Base-by-base conservation (phyloP, 2,329 filamentous ascomycete species). In the Claviceps fusiformis region DNA sequence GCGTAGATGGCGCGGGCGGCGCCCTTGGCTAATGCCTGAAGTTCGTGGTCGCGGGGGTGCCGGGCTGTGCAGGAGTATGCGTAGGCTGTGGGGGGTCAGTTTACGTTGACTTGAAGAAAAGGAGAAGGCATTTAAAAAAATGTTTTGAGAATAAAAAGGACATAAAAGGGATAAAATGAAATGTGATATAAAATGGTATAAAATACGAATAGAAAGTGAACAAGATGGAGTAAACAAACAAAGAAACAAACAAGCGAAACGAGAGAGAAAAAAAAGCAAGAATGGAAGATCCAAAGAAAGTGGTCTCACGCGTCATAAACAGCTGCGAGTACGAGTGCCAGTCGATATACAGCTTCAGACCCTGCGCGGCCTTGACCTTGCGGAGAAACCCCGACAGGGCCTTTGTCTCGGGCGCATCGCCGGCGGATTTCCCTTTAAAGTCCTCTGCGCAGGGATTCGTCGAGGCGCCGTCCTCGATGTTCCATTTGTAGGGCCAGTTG, bases 291-390 rank as follows among this genome's bases (percentile, higher is more conserved):
- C 24, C 24, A 24, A 24, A 15, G 10, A 8, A 24, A 27, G 1
- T 78, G 70, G 59, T 83, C 76, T 68, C 79, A 84, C 64, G 80
- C 78, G 69, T 74, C 65, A 81, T 75, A 55, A 84, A 75, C 27
- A 80, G 70, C 55, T 85, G 81, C 15, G 75, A 76, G 67, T 83
- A 86, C 0, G 79, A 75, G 68, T 86, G 83, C 62, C 77, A 80
- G 67, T 86, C 83, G 58, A 86, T 78, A 66, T 78, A 86, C 3
- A 83, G 71, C 61, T 79, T 77, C 48, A 85, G 69, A 1, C 79
- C 78, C 57, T 77, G 72, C 2, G 60, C 54, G 3, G 61, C 56
- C 55, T 69, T 67, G 53, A 67, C 64, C 19, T 60, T 59, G 51
- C 64, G 60, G 29, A 70, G 60, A 59, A 67, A 71, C 39, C 59